Percentiles rank a stretch among this genome's conserved stretches.
These are phyloP conservation scores for Crithidia fasciculata DNA, from an alignment of 208 protist species.

Conservation along the genomic window DNA sequence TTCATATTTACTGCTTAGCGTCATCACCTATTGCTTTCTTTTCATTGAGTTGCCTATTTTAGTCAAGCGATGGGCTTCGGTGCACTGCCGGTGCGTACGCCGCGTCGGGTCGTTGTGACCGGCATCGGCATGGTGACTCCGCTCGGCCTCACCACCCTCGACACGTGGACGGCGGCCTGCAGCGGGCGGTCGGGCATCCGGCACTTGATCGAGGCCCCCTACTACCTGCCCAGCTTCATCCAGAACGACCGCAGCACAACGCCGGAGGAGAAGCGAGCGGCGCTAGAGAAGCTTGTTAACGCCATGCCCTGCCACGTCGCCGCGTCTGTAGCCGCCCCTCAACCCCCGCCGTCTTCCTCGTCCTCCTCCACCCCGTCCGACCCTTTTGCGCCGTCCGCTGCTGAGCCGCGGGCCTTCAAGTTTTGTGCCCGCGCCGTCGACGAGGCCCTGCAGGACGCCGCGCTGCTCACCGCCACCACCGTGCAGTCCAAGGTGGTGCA, in stretches of 20 bases:
- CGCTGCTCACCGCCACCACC: conserved; percentile 30
- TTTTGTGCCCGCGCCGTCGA: conserved; percentile 57
- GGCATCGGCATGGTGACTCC: conserved; percentile 95
- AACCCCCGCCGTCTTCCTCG: not conserved
- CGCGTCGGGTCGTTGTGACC: conserved; percentile 94
- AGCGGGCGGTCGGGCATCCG: conserved; percentile 62
- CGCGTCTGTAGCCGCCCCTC: conserved; percentile 42
- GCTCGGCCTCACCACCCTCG: conserved; percentile 74
- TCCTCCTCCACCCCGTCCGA: not conserved
- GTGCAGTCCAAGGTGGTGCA: not conserved
- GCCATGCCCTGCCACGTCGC: conserved; percentile 79
- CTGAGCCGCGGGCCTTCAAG: conserved; percentile 55
- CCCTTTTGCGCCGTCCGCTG: conserved; percentile 57
- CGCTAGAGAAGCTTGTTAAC: conserved; percentile 41
- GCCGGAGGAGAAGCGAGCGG: conserved; percentile 29
- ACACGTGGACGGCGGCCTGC: conserved; percentile 84
- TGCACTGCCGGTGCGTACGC: conserved; percentile 40
- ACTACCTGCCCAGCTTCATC: conserved; percentile 73
- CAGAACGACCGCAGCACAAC: conserved; percentile 37
- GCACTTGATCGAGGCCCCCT: conserved; percentile 46
- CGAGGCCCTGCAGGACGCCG: conserved; percentile 75
- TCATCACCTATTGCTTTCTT: too few relatives aligned
- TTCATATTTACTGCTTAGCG: too few relatives aligned
- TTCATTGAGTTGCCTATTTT: too few relatives aligned
- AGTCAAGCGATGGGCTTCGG: conserved; percentile 26